Evolutionary conservation across 2,329 filamentous ascomycete genomes (phyloP).

Genomic region (Camillea tinctor): DNA sequence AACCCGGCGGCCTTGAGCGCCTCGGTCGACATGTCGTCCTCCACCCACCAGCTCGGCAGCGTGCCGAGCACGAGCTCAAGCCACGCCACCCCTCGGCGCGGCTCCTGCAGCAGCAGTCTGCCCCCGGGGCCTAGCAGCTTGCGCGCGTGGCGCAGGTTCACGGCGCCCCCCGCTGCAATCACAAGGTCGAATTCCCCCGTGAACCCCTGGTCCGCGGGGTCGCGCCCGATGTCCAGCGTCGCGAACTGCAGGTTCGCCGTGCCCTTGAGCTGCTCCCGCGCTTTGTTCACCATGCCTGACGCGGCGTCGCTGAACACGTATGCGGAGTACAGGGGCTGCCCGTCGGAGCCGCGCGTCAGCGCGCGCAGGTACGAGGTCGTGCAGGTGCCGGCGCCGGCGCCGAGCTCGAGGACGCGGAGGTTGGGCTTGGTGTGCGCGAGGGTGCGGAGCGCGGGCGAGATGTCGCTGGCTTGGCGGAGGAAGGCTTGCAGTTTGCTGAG

Average conservation of each 20-base stretch:
- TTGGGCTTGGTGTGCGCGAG: constrained; percentile 1
- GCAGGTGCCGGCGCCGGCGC: constrained; percentile 5
- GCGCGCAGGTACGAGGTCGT: neutral
- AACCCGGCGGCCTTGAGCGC: neutral
- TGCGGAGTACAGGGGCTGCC: neutral
- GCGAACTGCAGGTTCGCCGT: constrained; percentile 2
- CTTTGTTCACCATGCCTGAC: constrained; percentile 2
- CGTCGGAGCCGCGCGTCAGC: neutral
- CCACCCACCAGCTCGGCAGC: constrained; percentile 10
- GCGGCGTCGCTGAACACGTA: constrained; percentile 6
- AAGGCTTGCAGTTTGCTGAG: too few species aligned
- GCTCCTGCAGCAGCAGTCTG: neutral
- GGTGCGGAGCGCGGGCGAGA: neutral
- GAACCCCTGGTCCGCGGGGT: constrained; percentile 10
- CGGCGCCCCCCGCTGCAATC: constrained; percentile 5
- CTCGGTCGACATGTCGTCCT: neutral
- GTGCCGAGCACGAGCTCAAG: constrained; percentile 2
- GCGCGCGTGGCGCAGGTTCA: neutral
- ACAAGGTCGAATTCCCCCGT: constrained; percentile 4
- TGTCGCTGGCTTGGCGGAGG: too few species aligned
- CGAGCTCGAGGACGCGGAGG: constrained; percentile 9
- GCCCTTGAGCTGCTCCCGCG: constrained; percentile 3
- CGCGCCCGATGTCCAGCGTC: constrained; percentile 3
- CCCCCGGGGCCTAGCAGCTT: constrained; percentile 4
- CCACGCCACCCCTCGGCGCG: neutral